phyloP scores from a whole-genome alignment of 2,329 filamentous ascomycete genomes.

The Magnaporthiopsis rhizophila region DNA sequence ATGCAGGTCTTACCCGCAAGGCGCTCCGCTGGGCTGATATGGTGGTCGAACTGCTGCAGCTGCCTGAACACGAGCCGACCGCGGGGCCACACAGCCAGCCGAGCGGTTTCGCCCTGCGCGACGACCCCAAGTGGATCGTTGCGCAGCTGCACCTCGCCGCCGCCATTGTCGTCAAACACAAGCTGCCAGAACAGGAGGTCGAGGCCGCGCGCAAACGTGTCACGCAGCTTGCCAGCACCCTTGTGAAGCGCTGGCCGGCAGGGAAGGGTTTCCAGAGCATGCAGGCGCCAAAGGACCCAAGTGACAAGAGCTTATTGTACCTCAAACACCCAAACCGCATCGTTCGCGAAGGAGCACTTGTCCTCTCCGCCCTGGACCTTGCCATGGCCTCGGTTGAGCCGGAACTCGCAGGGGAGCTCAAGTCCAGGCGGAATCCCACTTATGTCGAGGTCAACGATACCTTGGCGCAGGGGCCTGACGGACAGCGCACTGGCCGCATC shows the following conservation, averaged over 20 bases:
- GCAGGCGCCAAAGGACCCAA: slow-evolving; percentile 22
- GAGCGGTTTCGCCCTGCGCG: slow-evolving; percentile 23
- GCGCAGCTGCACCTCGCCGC: slow-evolving; percentile 36
- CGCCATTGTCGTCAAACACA: slow-evolving; percentile 26
- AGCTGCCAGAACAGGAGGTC: slow-evolving; percentile 20
- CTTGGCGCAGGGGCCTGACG: slow-evolving; percentile 11
- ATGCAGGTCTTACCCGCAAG: slow-evolving; percentile 24
- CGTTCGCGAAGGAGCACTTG: slow-evolving; percentile 24
- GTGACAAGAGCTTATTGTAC: slow-evolving; percentile 21
- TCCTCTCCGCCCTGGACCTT: slow-evolving; percentile 36
- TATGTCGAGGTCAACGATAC: slow-evolving; percentile 19
- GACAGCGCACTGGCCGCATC: slow-evolving; percentile 12
- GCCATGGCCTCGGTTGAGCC: slow-evolving; percentile 33
- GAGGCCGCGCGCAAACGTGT: slow-evolving; percentile 22
- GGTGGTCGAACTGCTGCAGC: slow-evolving; percentile 41
- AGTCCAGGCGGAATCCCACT: slow-evolving; percentile 27
- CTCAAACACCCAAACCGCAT: slow-evolving; percentile 27
- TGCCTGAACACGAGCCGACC: slow-evolving; percentile 27
- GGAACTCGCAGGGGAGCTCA: slow-evolving; percentile 28
- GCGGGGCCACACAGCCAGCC: slow-evolving; percentile 12
- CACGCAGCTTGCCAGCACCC: slow-evolving; percentile 24
- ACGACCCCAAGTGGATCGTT: slow-evolving; percentile 35
- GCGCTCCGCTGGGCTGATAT: slow-evolving; percentile 37
- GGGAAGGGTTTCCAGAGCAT: slow-evolving; percentile 26
- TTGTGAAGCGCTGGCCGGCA: slow-evolving; percentile 34